Evolutionary conservation across 352 stramenopile species (phyloP).

Genomic region (Phytophthora cryptogea): DNA sequence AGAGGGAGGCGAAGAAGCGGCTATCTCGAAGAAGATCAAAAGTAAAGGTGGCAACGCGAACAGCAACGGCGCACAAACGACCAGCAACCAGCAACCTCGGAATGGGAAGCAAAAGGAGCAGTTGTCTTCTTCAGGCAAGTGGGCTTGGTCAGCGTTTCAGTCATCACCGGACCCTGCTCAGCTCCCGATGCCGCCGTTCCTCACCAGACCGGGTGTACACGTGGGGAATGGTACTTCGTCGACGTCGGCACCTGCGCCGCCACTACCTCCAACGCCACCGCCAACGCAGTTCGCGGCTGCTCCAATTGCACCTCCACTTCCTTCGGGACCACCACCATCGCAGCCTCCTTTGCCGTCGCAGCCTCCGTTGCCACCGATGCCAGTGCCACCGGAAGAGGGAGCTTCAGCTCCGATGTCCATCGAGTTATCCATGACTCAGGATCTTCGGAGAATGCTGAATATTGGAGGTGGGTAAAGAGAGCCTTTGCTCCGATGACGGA

Average conservation of each 20-base stretch:
- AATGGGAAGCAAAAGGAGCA: conserved; percentile 54
- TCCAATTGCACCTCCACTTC: conserved; percentile 24
- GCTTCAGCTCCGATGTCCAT: conserved; percentile 41
- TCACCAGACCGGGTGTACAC: conserved; percentile 24
- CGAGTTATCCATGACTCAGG: conserved; percentile 81
- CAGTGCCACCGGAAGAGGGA: conserved; percentile 41
- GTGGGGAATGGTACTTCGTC: conserved; percentile 15
- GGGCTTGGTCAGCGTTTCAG: conserved; percentile 86
- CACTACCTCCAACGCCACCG: conserved; percentile 29
- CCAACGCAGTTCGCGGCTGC: conserved; percentile 14
- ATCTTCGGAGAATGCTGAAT: conserved; percentile 81
- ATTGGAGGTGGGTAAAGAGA: conserved; percentile 52
- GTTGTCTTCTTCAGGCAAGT: conserved; percentile 65
- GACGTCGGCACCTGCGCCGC: conserved; percentile 14
- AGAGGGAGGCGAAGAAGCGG: conserved; percentile 28
- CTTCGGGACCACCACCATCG: conserved; percentile 21
- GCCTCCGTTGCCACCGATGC: conserved; percentile 34
- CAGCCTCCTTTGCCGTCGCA: conserved; percentile 23
- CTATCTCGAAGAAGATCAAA: conserved; percentile 40
- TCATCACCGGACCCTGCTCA: conserved; percentile 76
- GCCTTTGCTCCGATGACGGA: not conserved
- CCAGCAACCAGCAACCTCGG: conserved; percentile 27
- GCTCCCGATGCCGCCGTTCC: conserved; percentile 77
- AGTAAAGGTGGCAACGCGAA: conserved; percentile 39
- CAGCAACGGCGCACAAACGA: conserved; percentile 23